Conservation (phyloP, 163 green algal species). For the Chlamydomonas reinhardtii region DNA sequence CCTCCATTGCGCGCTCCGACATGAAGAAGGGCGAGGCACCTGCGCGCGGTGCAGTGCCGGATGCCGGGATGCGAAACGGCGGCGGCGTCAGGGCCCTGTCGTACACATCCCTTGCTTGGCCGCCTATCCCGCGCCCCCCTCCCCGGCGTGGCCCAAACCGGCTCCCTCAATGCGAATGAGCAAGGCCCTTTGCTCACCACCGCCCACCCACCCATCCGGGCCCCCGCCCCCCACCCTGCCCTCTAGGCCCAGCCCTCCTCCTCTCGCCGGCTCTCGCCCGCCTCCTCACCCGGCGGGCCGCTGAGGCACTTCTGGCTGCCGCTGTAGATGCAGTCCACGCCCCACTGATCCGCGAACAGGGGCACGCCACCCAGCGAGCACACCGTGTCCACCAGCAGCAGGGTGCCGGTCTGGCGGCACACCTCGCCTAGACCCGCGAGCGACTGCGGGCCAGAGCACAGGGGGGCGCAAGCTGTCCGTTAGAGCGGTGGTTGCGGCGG, state of each 20-base stretch:
- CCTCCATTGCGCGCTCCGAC: slow-evolving; percentile 83
- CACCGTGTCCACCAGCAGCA: slow-evolving; percentile 96
- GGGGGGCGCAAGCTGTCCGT: too few species aligned
- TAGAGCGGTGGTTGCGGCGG: neutral
- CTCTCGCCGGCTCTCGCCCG: neutral
- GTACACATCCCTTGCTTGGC: too few species aligned
- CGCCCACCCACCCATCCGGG: too few species aligned
- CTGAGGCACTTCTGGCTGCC: slow-evolving; percentile 93
- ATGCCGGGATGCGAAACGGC: too few species aligned
- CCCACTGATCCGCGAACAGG: slow-evolving; percentile 86
- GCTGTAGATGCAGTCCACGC: slow-evolving; percentile 92
- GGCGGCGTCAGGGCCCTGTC: too few species aligned
- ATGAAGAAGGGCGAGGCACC: slow-evolving; percentile 86
- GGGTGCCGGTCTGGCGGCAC: slow-evolving; percentile 81
- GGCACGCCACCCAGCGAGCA: slow-evolving; percentile 94
- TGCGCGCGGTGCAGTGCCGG: neutral
- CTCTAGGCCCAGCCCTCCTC: neutral
- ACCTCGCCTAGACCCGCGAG: slow-evolving; percentile 91
- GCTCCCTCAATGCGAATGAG: too few species aligned
- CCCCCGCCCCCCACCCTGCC: too few species aligned
- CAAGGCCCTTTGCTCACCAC: too few species aligned
- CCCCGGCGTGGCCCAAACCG: too few species aligned
- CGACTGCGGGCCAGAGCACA: too few species aligned
- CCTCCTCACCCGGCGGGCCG: slow-evolving; percentile 67
- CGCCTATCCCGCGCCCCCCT: too few species aligned